Base-by-base conservation (phyloP, 2,329 filamentous ascomycete genomes). In the Aureobasidium subglaciale region DNA sequence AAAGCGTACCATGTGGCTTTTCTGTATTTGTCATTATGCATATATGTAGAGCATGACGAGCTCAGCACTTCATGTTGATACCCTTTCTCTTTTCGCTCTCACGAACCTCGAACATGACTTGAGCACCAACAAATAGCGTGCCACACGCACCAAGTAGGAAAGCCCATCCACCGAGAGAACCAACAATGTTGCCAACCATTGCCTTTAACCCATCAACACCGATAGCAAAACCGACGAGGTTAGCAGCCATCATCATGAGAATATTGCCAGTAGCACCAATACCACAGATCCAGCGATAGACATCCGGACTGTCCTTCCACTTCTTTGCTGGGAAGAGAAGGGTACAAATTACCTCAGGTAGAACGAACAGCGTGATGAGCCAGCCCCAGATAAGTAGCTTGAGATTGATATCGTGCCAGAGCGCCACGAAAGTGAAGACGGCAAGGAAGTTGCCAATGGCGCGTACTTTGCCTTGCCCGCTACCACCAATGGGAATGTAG, bases 321-420 rank as follows among this genome's bases (percentile, higher is more conserved):
- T 81, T 83, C 37, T 77, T 78, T 52, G 78, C 75, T 0, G 92
- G 91, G 69, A 99, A 95, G 0, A 91, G 57, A 35, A 83, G 75
- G 0, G 77, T 76, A 0, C 84, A 90, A 7, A 87, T 73, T 63
- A 92, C 82, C 74, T 99, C 93, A 0, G 93, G 93, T 6, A 96
- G 69, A 70, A 99, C 89, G 72, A 99, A 99, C 22, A 97, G 74
- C 0, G 95, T 91, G 60, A 99, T 84, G 35, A 99, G 79, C 93
- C 93, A 99, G 25, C 93, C 92, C 93, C 93, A 99, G 70, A 95
- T 86, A 29, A 99, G 79, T 35, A 99, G 77, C 9, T 87, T 83
- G 27, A 97, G 80, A 72, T 95, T 86, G 65, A 99, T 95, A 65
- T 99, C 93, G 72, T 99, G 93, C 93, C 93, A 99, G 25, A 99